A percentile compares a stretch with the other conserved stretches of the same genome.
Conservation (phyloP, 257 asterid genomes). For the Salvia miltiorrhiza region DNA sequence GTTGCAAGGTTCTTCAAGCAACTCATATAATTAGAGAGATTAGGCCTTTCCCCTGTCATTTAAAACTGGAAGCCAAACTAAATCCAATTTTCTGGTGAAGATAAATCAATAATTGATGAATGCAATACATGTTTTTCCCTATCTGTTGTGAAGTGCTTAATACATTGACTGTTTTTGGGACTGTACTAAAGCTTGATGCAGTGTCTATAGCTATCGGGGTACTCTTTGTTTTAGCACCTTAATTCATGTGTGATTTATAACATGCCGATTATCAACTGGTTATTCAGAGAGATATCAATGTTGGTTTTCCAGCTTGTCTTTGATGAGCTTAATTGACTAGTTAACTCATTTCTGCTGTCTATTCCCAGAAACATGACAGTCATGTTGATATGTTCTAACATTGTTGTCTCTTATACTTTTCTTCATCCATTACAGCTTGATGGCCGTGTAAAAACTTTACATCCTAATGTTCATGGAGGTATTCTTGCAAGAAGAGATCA, state of each 20-base stretch:
- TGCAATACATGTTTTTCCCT: not conserved
- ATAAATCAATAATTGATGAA: not conserved
- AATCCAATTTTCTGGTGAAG: not conserved
- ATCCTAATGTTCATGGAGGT: conserved; percentile 92
- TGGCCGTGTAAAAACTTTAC: conserved; percentile 97
- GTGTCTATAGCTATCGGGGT: not conserved
- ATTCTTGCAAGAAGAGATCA: conserved; percentile 96
- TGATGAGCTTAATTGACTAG: not conserved
- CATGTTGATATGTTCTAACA: not conserved
- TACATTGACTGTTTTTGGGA: not conserved
- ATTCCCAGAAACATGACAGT: not conserved
- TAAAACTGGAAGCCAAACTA: not conserved
- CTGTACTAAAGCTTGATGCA: not conserved
- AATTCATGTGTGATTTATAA: conserved; percentile 1
- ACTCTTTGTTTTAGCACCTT: not conserved
- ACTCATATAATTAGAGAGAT: not conserved
- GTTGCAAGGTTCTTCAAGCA: not conserved
- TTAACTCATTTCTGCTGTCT: not conserved
- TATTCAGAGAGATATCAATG: not conserved
- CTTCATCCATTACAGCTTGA: conserved; percentile 59
- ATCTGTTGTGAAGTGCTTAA: not conserved
- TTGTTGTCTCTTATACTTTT: not conserved
- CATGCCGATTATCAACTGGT: not conserved
- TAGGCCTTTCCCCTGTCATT: not conserved
- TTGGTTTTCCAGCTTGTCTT: not conserved